Evolutionary conservation across 805 yeast genomes (phyloP).

Genomic region (Candida lessepsii): DNA sequence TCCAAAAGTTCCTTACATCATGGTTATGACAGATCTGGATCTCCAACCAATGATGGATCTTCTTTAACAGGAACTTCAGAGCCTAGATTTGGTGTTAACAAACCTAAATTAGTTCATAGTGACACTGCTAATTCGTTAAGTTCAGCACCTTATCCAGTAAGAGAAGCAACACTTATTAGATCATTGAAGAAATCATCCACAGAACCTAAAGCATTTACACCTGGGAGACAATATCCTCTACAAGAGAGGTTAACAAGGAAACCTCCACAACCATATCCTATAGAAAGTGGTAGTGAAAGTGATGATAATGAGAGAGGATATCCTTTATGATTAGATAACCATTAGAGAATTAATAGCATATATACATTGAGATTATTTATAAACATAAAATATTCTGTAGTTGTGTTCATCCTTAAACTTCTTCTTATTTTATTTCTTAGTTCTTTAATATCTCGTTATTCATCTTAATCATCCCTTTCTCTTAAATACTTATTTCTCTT

Average conservation of each 20-base stretch:
- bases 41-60: neutral
- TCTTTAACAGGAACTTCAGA: too few species aligned
- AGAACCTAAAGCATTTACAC: neutral
- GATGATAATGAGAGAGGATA: constrained; percentile 11
- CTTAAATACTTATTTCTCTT: neutral
- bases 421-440: too few species aligned
- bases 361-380: constrained; percentile 16
- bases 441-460: too few species aligned
- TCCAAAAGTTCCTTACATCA: constrained; percentile 1
- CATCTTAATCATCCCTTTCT: too few species aligned
- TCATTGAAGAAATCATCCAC: constrained; percentile 3
- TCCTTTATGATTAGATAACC: constrained; percentile 8
- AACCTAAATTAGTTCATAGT: constrained; percentile 1
- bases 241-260: constrained; percentile 1
- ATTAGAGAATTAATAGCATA: constrained; percentile 2
- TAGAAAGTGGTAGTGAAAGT: neutral
- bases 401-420: too few species aligned
- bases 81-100: too few species aligned
- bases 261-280: neutral
- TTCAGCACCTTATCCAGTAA: constrained; percentile 29
- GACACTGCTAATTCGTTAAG: constrained; percentile 3
- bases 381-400: too few species aligned
- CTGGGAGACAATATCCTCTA: constrained; percentile 2
- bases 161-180: constrained; percentile 29
- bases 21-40: neutral